A percentile compares a stretch with the other conserved stretches of the same genome.
phyloP scores from a whole-genome alignment of 2,329 filamentous ascomycete genomes.

The Phialocephala subalpina region DNA sequence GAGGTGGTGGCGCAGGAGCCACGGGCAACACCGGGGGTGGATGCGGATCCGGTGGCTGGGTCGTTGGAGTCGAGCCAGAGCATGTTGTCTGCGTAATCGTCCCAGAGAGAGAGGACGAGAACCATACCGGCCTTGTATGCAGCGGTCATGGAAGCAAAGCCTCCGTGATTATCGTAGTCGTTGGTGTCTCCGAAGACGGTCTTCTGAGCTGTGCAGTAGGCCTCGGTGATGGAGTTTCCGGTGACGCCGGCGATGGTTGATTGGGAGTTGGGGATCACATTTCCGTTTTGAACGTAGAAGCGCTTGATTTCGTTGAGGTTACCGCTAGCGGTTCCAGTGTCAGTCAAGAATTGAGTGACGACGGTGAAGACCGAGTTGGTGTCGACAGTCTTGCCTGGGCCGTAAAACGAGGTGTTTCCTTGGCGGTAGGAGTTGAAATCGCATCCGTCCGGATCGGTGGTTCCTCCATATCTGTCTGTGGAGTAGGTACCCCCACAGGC shows the following conservation, averaged over 20 bases:
- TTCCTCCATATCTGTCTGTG: slow-evolving; percentile 57
- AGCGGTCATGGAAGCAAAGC: slow-evolving; percentile 60
- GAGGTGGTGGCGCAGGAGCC: slow-evolving; percentile 61
- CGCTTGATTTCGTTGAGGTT: slow-evolving; percentile 61
- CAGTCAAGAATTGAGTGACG: slow-evolving; percentile 65
- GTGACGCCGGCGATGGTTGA: slow-evolving; percentile 54
- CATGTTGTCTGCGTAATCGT: slow-evolving; percentile 70
- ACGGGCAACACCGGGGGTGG: slow-evolving; percentile 57
- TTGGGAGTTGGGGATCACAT: slow-evolving; percentile 59
- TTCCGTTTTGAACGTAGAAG: slow-evolving; percentile 63
- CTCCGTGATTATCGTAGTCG: slow-evolving; percentile 62
- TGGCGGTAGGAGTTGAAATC: slow-evolving; percentile 69
- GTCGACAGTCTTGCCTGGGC: slow-evolving; percentile 60
- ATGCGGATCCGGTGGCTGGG: slow-evolving; percentile 57
- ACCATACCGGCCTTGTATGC: slow-evolving; percentile 67
- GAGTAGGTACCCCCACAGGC: slow-evolving; percentile 49
- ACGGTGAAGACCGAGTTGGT: slow-evolving; percentile 62
- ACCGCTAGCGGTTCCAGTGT: slow-evolving; percentile 55
- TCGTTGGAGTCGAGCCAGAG: slow-evolving; percentile 77
- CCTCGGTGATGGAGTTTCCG: slow-evolving; percentile 61
- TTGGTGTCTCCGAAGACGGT: slow-evolving; percentile 61
- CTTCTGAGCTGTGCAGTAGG: slow-evolving; percentile 64
- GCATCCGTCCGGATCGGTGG: slow-evolving; percentile 68
- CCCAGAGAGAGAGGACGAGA: slow-evolving; percentile 67
- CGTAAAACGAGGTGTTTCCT: slow-evolving; percentile 64